Percentiles rank a stretch among this genome's conserved stretches.
Evolutionary conservation across 1,139 yeast genomes (phyloP).

Genomic region (Kazachstania sp.): DNA sequence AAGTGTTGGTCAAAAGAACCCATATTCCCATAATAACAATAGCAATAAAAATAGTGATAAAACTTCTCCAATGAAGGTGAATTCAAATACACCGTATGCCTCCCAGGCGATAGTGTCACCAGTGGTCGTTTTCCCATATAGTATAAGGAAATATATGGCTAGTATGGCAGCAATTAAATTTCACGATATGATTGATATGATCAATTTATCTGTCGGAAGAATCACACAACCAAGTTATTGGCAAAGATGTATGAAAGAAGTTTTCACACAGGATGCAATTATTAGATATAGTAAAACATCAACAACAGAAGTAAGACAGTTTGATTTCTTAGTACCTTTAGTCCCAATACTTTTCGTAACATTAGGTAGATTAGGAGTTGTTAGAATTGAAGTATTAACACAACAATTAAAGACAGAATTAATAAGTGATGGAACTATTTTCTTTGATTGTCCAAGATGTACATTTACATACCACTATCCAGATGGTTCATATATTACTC

Average conservation of each 20-base stretch:
- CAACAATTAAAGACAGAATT: constrained; percentile 62
- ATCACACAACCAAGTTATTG: constrained; percentile 39
- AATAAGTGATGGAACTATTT: constrained; percentile 55
- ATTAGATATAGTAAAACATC: constrained; percentile 39
- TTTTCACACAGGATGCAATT: constrained; percentile 42
- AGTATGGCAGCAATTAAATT: constrained; percentile 22
- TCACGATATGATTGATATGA: constrained; percentile 19
- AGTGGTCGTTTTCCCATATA: neutral
- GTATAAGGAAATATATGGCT: constrained; percentile 20
- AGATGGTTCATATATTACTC: constrained; percentile 64
- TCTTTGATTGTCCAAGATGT: constrained; percentile 52
- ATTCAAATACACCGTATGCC: neutral
- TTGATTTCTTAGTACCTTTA: constrained; percentile 55
- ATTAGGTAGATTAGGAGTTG: constrained; percentile 46
- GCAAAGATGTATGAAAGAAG: constrained; percentile 39
- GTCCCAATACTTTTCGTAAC: constrained; percentile 60
- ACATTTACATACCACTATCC: constrained; percentile 46
- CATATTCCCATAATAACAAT: neutral
- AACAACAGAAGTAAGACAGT: constrained; percentile 44
- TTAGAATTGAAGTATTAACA: constrained; percentile 48
- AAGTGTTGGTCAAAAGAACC: neutral
- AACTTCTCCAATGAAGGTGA: neutral
- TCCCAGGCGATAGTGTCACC: neutral
- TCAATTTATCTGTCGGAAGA: constrained; percentile 21
- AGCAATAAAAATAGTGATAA: no score